These are phyloP conservation scores for Fusarium albidum DNA, from an alignment of 2,329 filamentous ascomycete species.

Conservation along the genomic window DNA sequence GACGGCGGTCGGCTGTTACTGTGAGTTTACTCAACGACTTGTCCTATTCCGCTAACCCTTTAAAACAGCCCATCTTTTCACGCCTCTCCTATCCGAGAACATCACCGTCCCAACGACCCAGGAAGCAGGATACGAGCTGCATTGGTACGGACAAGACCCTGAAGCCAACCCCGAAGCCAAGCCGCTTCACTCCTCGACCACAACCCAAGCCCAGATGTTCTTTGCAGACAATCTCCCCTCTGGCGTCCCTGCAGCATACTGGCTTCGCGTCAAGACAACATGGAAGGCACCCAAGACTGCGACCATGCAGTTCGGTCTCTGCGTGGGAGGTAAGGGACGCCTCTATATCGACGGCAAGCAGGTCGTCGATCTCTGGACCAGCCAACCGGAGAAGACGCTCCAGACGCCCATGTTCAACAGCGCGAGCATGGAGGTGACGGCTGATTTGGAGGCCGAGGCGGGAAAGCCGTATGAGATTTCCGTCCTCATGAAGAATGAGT, in stretches of 20 bases:
- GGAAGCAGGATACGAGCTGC: no score
- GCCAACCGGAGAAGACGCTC: constrained; percentile 40
- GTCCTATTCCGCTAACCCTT: no score
- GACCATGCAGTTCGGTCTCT: no score
- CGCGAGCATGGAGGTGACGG: constrained; percentile 37
- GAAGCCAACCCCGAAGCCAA: background rate
- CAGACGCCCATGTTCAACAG: constrained; percentile 43
- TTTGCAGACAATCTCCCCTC: background rate
- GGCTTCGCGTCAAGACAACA: no score
- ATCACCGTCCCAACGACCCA: no score
- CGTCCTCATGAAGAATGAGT: no score
- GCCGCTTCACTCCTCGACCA: background rate
- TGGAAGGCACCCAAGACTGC: no score
- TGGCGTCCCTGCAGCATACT: no score
- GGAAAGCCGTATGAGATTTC: no score
- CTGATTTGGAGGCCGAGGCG: no score
- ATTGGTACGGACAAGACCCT: constrained; percentile 5
- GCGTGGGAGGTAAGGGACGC: constrained; percentile 42
- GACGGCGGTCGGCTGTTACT: constrained; percentile 3
- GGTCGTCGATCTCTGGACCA: constrained; percentile 40
- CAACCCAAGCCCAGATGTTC: constrained; percentile 7
- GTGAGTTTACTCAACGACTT: no score
- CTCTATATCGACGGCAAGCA: constrained; percentile 44
- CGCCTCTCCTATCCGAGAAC: no score
- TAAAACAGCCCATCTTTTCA: constrained; percentile 1